A percentile compares a stretch with the other conserved stretches of the same genome.
Conservation (phyloP, 2,329 filamentous ascomycete species). For the Akanthomyces dipterigenus region DNA sequence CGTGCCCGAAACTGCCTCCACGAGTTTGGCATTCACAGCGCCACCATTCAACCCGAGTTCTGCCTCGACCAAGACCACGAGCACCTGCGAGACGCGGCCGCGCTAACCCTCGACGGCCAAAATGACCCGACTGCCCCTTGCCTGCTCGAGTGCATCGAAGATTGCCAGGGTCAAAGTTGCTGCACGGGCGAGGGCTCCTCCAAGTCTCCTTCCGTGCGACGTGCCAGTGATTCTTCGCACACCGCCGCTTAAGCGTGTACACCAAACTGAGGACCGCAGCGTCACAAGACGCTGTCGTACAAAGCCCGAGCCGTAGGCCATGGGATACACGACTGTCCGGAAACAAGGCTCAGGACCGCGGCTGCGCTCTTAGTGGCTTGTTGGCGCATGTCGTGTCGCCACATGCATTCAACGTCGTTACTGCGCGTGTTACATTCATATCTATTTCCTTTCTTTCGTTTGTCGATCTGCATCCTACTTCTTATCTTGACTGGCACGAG, state of each 20-base stretch:
- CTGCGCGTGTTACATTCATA: not conserved
- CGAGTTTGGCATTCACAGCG: slow-evolving; percentile 91
- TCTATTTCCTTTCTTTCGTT: not conserved
- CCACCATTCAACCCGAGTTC: slow-evolving; percentile 95
- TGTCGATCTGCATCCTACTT: not conserved
- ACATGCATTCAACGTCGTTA: not conserved
- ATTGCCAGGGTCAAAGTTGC: slow-evolving; percentile 28
- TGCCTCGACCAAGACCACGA: slow-evolving; percentile 45
- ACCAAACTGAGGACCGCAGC: not conserved
- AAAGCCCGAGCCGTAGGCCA: no score
- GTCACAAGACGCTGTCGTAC: not conserved
- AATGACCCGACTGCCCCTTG: slow-evolving; percentile 29
- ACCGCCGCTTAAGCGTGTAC: not conserved
- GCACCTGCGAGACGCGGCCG: slow-evolving; percentile 30
- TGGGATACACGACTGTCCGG: not conserved
- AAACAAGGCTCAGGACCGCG: not conserved
- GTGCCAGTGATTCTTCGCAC: slow-evolving; percentile 28
- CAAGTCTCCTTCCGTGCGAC: slow-evolving; percentile 28
- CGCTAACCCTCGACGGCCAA: slow-evolving; percentile 29
- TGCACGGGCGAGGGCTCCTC: slow-evolving; percentile 28
- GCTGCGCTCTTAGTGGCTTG: not conserved
- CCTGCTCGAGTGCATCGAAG: slow-evolving; percentile 40
- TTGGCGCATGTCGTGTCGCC: not conserved
- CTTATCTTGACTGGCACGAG: not conserved
- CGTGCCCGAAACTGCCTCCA: slow-evolving; percentile 84